Base-by-base conservation (phyloP, 2,329 filamentous ascomycete species). In the Stagonosporopsis vannaccii region DNA sequence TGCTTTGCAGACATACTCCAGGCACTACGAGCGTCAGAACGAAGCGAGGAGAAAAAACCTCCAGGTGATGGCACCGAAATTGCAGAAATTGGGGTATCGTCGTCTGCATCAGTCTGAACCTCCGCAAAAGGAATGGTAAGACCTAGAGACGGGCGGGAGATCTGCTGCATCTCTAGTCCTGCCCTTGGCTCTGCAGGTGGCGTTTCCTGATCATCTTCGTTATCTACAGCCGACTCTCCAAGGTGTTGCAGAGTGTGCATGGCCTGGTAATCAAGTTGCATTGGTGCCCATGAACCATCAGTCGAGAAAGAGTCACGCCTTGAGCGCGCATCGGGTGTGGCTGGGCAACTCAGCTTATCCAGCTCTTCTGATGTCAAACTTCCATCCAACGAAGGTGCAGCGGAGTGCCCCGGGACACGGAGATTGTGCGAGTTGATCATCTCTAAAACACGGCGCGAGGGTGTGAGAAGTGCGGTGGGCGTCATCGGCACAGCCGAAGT, bases 11-110 rank as follows among this genome's bases (percentile, higher is more conserved):
- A 67, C 9, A 88, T 79, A 68, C 91, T 87, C 94, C 94, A 98
- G 12, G 93, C 95, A 69, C 88, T 87, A 48, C 92, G 87, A 33
- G 89, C 87, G 49, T 86, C 85, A 3, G 89, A 86, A 33, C 90
- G 91, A 25, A 97, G 84, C 0, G 90, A 92, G 2, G 91, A 91
- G 77, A 97, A 97, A 81, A 97, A 97, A 0, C 90, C 92, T 23
- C 91, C 90, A 0, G 94, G 94, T 0, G 94, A 97, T 6, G 93
- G 94, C 30, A 98, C 92, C 23, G 93, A 93, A 19, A 97, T 84
- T 56, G 85, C 87, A 19, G 90, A 93, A 60, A 97, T 83, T 35
- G 88, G 90, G 52, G 88, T 88, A 47, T 68, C 74, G 22, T 66
- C 70, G 39, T 66, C 65, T n/a, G 69, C 81, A 20, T 72, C 77